Evolutionary conservation across 78 protist genomes (phyloP).

Genomic region (Carpediemonas membranifera): DNA sequence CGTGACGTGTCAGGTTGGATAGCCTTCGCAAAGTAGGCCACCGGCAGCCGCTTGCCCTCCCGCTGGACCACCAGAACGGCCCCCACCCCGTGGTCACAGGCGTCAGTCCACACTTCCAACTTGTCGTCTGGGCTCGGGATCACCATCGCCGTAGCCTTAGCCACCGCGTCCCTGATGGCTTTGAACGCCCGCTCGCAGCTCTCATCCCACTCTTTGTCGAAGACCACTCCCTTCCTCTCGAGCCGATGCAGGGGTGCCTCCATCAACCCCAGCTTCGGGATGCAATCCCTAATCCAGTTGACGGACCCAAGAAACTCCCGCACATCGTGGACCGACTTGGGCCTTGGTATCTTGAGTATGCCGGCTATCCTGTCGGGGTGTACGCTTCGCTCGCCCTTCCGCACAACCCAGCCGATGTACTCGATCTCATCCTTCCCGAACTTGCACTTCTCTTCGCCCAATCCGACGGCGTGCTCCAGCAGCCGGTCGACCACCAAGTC

Average conservation of each 20-base stretch:
- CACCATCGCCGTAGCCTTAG: background rate
- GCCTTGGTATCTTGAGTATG: background rate
- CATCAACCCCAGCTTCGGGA: background rate
- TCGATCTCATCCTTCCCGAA: background rate
- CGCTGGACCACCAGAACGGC: background rate
- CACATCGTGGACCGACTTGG: background rate
- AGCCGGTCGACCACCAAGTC: slow-evolving; percentile 1
- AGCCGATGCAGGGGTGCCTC: background rate
- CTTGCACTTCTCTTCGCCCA: background rate
- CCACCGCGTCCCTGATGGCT: background rate
- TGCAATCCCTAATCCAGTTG: background rate
- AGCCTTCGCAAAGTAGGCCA: background rate
- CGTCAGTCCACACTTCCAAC: background rate
- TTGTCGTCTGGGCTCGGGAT: background rate
- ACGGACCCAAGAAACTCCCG: background rate
- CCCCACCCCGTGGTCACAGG: background rate
- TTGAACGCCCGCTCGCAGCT: background rate
- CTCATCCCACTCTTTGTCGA: background rate
- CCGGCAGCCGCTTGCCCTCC: background rate
- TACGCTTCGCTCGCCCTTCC: background rate
- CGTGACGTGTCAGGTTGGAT: background rate
- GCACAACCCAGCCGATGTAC: background rate
- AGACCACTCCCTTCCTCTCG: background rate
- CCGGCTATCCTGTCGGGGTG: background rate
- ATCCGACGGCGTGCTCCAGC: background rate